Conservation (phyloP, 2,329 filamentous ascomycete species). For the Epichloe scottii region DNA sequence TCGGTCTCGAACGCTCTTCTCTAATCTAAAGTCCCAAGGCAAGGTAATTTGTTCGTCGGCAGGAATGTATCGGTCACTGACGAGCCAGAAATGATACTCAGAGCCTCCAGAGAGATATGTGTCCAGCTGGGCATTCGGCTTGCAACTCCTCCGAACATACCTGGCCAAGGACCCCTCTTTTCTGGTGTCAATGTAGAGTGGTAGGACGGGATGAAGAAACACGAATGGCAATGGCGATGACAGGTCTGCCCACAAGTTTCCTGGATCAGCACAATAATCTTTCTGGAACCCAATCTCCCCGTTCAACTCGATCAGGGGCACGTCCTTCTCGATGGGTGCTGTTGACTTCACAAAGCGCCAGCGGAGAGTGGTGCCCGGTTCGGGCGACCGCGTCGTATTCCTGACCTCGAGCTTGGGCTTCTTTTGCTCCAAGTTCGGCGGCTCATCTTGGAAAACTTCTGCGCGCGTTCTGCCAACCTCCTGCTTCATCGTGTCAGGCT, state of each 20-base stretch:
- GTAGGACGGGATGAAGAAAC: slow-evolving; percentile 77
- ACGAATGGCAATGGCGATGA: slow-evolving; percentile 59
- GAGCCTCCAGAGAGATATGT: slow-evolving; percentile 68
- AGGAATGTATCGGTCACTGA: slow-evolving; percentile 65
- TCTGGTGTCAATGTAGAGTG: slow-evolving; percentile 85
- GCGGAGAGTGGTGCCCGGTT: slow-evolving; percentile 34
- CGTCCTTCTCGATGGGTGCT: slow-evolving; percentile 40
- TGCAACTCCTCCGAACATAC: slow-evolving; percentile 85
- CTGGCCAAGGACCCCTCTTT: slow-evolving; percentile 75
- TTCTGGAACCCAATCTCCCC: slow-evolving; percentile 63
- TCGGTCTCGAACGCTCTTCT: slow-evolving; percentile 38
- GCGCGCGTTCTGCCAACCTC: slow-evolving; percentile 52
- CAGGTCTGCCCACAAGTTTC: slow-evolving; percentile 56
- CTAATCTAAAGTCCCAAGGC: slow-evolving; percentile 55
- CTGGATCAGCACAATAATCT: slow-evolving; percentile 54
- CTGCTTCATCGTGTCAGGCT: slow-evolving; percentile 53
- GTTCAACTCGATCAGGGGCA: slow-evolving; percentile 58
- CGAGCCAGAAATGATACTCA: slow-evolving; percentile 86
- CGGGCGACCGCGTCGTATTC: slow-evolving; percentile 27
- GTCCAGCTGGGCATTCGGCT: slow-evolving; percentile 77
- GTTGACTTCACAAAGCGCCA: slow-evolving; percentile 55
- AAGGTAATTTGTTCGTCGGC: slow-evolving; percentile 51
- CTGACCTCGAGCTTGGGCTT: slow-evolving; percentile 36
- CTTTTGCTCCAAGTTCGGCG: slow-evolving; percentile 29
- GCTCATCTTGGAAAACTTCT: slow-evolving; percentile 55